phyloP scores from a whole-genome alignment of 805 yeast species.

The Phaffomyces antillensis region DNA sequence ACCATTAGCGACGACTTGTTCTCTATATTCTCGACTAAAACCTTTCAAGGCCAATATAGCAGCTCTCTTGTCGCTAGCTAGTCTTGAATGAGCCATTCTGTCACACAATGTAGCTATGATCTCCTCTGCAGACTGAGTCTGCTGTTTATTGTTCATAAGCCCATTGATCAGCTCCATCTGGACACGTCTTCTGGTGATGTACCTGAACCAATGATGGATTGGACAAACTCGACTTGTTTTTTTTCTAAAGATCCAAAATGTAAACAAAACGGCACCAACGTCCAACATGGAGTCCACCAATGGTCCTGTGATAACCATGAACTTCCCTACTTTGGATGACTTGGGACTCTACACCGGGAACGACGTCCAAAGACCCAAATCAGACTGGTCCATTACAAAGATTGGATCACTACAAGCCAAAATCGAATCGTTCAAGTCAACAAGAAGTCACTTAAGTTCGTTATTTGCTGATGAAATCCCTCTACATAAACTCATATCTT shows the following conservation, averaged over 20 bases:
- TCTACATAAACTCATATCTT: constrained; percentile 26
- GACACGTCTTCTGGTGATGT: neutral
- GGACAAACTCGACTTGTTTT: too few relatives aligned
- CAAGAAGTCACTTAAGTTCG: constrained; percentile 4
- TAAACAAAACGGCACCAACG: neutral
- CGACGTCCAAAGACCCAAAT: constrained; percentile 23
- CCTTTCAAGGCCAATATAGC: constrained; percentile 87
- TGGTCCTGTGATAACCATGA: neutral
- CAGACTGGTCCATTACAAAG: constrained; percentile 39
- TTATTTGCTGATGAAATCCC: constrained; percentile 21
- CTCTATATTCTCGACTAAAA: constrained; percentile 83
- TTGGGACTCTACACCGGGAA: neutral
- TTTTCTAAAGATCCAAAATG: neutral
- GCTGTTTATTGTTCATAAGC: constrained; percentile 37
- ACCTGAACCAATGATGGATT: neutral
- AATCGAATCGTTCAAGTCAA: constrained; percentile 27
- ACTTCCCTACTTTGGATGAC: constrained; percentile 5
- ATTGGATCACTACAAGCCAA: constrained; percentile 44
- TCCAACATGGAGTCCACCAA: too few relatives aligned
- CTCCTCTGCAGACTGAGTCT: constrained; percentile 60
- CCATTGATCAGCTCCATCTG: constrained; percentile 35
- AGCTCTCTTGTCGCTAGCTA: constrained; percentile 80
- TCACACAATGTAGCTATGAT: constrained; percentile 87
- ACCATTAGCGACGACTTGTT: constrained; percentile 83
- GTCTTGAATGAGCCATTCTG: constrained; percentile 72